Conservation (phyloP, 257 asterid genomes). For the Fraxinus americana region DNA sequence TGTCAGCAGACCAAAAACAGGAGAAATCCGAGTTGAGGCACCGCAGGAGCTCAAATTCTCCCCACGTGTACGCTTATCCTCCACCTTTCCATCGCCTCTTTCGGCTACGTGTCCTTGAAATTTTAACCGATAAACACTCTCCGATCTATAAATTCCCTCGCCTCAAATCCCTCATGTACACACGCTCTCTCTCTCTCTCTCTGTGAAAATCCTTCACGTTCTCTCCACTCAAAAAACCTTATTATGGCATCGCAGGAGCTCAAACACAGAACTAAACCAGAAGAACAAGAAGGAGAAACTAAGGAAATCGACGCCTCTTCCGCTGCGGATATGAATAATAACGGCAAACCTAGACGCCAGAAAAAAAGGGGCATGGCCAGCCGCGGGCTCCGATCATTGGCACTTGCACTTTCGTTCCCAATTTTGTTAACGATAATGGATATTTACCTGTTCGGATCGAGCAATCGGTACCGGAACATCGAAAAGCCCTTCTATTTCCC, state of each 20-base stretch:
- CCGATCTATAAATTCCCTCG: constrained; percentile 24
- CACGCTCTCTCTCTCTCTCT: background rate
- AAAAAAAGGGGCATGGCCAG: constrained; percentile 47
- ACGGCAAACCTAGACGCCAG: constrained; percentile 28
- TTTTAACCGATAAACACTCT: constrained; percentile 36
- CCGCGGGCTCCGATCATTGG: constrained; percentile 75
- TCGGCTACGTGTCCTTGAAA: constrained; percentile 43
- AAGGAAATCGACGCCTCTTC: constrained; percentile 16
- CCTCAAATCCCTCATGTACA: constrained; percentile 29
- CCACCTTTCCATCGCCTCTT: constrained; percentile 25
- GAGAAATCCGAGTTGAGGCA: background rate
- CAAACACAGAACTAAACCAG: constrained; percentile 52
- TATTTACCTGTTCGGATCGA: constrained; percentile 66
- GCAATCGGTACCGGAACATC: constrained; percentile 50
- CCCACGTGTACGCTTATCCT: constrained; percentile 37
- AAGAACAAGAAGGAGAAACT: constrained; percentile 5
- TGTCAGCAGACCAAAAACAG: background rate
- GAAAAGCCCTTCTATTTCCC: constrained; percentile 77
- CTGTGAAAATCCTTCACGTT: background rate
- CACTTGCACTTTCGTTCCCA: constrained; percentile 66
- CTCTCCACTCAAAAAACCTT: background rate
- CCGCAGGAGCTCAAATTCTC: background rate
- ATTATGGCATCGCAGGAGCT: constrained; percentile 59
- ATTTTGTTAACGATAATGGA: constrained; percentile 50
- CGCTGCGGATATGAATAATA: constrained; percentile 1